Evolutionary conservation across 2,329 filamentous ascomycete species (phyloP).

Genomic region (Colletotrichum tropicicola): DNA sequence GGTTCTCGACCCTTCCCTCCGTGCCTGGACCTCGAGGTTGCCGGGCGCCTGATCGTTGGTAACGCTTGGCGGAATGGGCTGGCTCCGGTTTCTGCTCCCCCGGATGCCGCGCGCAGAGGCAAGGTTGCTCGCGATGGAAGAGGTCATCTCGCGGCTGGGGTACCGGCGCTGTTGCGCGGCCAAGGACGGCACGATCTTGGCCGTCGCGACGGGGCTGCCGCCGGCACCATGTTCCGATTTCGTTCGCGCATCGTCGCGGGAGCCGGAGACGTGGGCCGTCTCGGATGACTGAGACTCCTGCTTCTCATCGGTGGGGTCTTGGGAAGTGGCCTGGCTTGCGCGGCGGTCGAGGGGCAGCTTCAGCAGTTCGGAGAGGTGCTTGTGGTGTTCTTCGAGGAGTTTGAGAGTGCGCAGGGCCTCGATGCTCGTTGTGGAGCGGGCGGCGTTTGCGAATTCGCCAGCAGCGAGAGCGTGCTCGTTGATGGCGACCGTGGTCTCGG

Average conservation of each 20-base stretch:
- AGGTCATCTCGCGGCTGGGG: constrained; percentile 74
- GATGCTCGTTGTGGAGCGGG: constrained; percentile 71
- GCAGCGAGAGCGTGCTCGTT: constrained; percentile 90
- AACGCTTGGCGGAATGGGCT: constrained; percentile 76
- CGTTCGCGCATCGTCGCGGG: constrained; percentile 31
- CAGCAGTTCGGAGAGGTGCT: constrained; percentile 82
- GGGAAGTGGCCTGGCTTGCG: constrained; percentile 42
- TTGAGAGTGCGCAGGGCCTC: constrained; percentile 85
- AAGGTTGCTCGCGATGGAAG: constrained; percentile 88
- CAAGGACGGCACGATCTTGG: constrained; percentile 38
- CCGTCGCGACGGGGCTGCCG: constrained; percentile 33
- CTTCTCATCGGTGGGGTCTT: constrained; percentile 49
- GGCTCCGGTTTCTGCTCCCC: constrained; percentile 65
- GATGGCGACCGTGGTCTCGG: constrained; percentile 82
- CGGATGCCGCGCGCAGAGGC: constrained; percentile 86
- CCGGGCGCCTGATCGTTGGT: constrained; percentile 79
- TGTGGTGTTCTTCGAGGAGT: constrained; percentile 89
- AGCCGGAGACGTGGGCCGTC: background rate
- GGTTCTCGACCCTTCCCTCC: constrained; percentile 57
- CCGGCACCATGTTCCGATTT: constrained; percentile 30
- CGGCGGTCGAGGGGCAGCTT: constrained; percentile 71
- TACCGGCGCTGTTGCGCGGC: constrained; percentile 55
- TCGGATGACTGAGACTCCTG: constrained; percentile 32
- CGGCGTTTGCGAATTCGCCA: constrained; percentile 85
- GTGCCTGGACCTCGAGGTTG: constrained; percentile 67